Conservation (phyloP, 345 rosid species). For the Aethionema arabicum region DNA sequence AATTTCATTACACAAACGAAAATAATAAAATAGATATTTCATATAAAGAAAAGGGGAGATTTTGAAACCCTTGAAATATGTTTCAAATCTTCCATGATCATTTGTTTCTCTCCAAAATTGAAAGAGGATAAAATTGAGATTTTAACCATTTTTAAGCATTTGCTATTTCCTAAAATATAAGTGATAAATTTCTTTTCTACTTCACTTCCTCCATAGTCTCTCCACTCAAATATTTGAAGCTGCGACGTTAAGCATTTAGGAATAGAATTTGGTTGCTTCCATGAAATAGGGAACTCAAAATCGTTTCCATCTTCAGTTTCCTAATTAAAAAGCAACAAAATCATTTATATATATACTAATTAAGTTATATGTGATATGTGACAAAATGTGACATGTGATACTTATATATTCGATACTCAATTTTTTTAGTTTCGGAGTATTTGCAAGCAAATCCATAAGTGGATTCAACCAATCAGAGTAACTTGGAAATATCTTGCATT, state of each 20-base stretch:
- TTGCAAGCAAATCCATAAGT: slow-evolving; percentile 12
- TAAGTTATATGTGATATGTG: neutral
- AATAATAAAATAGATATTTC: neutral
- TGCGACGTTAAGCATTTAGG: slow-evolving; percentile 18
- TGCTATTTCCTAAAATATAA: neutral
- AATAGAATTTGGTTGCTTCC: slow-evolving; percentile 20
- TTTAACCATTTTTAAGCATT: no score
- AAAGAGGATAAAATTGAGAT: no score
- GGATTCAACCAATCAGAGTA: slow-evolving; percentile 6
- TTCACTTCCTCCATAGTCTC: neutral
- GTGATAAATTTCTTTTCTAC: neutral
- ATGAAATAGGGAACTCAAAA: neutral
- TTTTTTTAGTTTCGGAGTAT: slow-evolving; percentile 20
- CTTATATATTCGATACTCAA: slow-evolving; percentile 4
- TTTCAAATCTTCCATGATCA: no score
- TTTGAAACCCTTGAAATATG: no score
- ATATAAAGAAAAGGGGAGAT: neutral
- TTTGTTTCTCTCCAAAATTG: no score
- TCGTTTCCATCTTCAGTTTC: no score
- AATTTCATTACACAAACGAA: no score
- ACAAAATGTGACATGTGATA: no score
- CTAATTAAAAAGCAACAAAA: no score
- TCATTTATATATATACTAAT: no score
- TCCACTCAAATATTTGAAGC: slow-evolving; percentile 1
- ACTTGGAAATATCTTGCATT: neutral